Evolutionary conservation across 2,329 filamentous ascomycete species (phyloP).

Genomic region (Didymellaceae sp.): DNA sequence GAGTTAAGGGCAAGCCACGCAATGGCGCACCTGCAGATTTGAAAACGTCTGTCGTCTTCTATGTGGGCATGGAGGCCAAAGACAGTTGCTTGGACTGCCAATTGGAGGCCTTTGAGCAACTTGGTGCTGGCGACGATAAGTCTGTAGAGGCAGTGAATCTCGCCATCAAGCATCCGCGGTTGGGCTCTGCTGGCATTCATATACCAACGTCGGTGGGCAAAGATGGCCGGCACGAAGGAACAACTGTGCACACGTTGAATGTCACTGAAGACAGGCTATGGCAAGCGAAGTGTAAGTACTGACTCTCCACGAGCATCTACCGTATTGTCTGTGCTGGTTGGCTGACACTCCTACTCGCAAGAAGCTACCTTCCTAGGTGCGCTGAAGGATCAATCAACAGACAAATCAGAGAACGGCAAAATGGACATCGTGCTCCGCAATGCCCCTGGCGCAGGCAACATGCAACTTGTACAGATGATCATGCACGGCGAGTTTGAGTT

Average conservation of each 20-base stretch:
- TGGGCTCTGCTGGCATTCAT: slow-evolving; percentile 80
- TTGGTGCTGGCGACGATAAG: slow-evolving; percentile 54
- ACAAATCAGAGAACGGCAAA: slow-evolving; percentile 18
- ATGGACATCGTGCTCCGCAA: slow-evolving; percentile 62
- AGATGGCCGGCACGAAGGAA: slow-evolving; percentile 63
- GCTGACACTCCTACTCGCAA: slow-evolving; percentile 51
- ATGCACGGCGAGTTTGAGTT: slow-evolving; percentile 90
- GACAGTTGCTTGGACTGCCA: slow-evolving; percentile 55
- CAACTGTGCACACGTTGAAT: slow-evolving; percentile 72
- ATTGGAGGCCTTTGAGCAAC: slow-evolving; percentile 64
- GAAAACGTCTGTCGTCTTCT: slow-evolving; percentile 81
- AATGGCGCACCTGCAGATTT: slow-evolving; percentile 68
- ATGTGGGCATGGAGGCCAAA: slow-evolving; percentile 76
- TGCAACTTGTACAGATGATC: slow-evolving; percentile 86
- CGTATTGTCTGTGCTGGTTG: background rate
- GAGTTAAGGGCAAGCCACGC: slow-evolving; percentile 79
- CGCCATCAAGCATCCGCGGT: slow-evolving; percentile 68
- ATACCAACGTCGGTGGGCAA: slow-evolving; percentile 67
- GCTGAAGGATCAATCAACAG: slow-evolving; percentile 64
- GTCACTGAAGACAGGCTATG: slow-evolving; percentile 72
- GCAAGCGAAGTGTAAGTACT: slow-evolving; percentile 72
- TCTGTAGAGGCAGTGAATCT: slow-evolving; percentile 69
- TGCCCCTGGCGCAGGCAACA: slow-evolving; percentile 72
- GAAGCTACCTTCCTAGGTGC: slow-evolving; percentile 63
- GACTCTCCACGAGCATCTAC: too few species aligned